Percentiles rank a stretch among this genome's conserved stretches.
Evolutionary conservation across 345 rosid genomes (phyloP).

Genomic region (Arabis alpina): DNA sequence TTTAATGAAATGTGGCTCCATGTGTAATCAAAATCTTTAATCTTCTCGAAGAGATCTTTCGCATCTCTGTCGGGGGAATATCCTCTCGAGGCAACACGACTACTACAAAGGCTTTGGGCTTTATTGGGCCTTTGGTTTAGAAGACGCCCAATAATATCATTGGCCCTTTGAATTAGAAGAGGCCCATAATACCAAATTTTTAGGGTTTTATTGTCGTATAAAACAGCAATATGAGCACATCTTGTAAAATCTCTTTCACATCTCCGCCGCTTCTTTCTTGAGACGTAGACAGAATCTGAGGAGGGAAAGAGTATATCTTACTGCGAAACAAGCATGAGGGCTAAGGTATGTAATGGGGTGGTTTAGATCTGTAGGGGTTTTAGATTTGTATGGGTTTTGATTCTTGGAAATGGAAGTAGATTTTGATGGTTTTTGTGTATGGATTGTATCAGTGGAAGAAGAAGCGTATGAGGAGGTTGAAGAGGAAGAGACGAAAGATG

Average conservation of each 20-base stretch:
- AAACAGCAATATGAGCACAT: background rate
- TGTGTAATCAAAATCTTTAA: background rate
- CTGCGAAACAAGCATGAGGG: conserved; percentile 34
- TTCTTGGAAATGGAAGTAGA: background rate
- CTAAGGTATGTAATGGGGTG: conserved; percentile 31
- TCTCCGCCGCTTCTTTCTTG: conserved; percentile 35
- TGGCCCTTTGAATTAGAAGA: background rate
- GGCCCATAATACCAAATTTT: conserved; percentile 21
- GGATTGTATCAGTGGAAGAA: conserved; percentile 80
- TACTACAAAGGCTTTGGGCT: conserved; percentile 7
- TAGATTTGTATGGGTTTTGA: background rate
- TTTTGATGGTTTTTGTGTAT: background rate
- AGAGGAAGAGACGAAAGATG: conserved; percentile 99
- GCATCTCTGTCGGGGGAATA: background rate
- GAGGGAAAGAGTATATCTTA: background rate
- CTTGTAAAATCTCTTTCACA: background rate
- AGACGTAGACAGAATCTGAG: background rate
- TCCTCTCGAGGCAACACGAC: background rate
- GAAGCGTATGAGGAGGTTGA: conserved; percentile 99
- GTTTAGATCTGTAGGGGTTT: background rate
- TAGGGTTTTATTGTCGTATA: conserved; percentile 35
- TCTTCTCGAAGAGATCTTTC: background rate
- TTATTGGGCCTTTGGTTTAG: conserved; percentile 32
- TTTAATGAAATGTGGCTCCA: conserved; percentile 15
- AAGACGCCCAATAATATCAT: no score